Conservation (phyloP, 352 stramenopile genomes). For the Phytophthora multivora region DNA sequence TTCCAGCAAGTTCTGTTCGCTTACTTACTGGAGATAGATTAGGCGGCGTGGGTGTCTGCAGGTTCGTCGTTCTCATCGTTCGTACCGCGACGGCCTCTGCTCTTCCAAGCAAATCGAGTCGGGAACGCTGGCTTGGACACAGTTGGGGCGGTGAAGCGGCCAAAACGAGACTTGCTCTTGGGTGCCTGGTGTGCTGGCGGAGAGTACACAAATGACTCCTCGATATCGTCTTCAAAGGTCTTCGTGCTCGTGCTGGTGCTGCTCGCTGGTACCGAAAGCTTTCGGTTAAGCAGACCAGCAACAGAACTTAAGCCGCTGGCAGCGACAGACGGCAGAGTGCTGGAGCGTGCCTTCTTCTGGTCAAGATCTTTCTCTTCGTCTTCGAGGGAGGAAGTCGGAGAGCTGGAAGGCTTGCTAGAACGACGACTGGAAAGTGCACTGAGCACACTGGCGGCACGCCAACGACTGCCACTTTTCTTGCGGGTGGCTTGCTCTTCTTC, state of each 20-base stretch:
- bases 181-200: constrained; percentile 30
- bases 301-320: constrained; percentile 31
- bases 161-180: constrained; percentile 55
- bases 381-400: constrained; percentile 31
- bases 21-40: constrained; percentile 3
- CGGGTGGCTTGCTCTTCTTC: constrained; percentile 17
- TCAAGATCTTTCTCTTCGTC: constrained; percentile 32
- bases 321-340: constrained; percentile 26
- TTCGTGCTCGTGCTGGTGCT: constrained; percentile 26
- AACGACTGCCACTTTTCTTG: constrained; percentile 39
- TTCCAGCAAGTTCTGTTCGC: constrained; percentile 17
- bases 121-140: constrained; percentile 45
- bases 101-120: constrained; percentile 64
- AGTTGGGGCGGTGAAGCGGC: constrained; percentile 42
- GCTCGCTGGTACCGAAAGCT: constrained; percentile 30
- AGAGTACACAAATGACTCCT: constrained; percentile 41
- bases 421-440: constrained; percentile 47
- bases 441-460: constrained; percentile 48
- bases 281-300: constrained; percentile 35
- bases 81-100: constrained; percentile 24
- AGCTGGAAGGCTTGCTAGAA: constrained; percentile 41
- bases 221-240: constrained; percentile 40
- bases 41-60: constrained; percentile 20
- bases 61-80: constrained; percentile 18
- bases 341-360: constrained; percentile 33